phyloP scores from a whole-genome alignment of 768 basidiomycete species.

The Hortiboletus flavorubellus region DNA sequence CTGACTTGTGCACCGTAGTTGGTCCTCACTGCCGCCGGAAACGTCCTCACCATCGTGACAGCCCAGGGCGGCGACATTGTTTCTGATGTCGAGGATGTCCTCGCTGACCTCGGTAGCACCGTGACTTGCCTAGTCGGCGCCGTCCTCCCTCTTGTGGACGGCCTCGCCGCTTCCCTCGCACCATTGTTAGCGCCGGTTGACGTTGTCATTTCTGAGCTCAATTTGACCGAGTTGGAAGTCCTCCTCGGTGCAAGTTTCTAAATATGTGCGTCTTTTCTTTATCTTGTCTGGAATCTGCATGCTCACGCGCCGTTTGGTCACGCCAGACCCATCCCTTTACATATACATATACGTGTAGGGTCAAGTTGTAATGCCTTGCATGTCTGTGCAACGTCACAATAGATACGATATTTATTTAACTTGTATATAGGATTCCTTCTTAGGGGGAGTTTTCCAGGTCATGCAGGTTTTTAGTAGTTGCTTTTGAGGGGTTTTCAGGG shows the following conservation, averaged over 20 bases:
- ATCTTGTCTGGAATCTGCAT: too few relatives aligned
- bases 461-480: too few relatives aligned
- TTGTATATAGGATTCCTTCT: too few relatives aligned
- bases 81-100: neutral
- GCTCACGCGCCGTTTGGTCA: too few relatives aligned
- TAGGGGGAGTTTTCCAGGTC: too few relatives aligned
- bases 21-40: constrained; percentile 26
- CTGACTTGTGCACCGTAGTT: constrained; percentile 13
- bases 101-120: constrained; percentile 15
- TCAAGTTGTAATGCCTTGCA: too few relatives aligned
- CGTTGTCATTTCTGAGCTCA: constrained; percentile 22
- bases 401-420: too few relatives aligned
- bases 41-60: constrained; percentile 19
- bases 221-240: constrained; percentile 17
- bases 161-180: constrained; percentile 21
- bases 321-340: too few relatives aligned
- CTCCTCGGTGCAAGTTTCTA: constrained; percentile 22
- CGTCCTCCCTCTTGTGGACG: constrained; percentile 16
- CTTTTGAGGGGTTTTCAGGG: too few relatives aligned
- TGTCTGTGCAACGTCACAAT: too few relatives aligned
- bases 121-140: constrained; percentile 19
- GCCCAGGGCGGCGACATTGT: neutral
- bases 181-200: constrained; percentile 19
- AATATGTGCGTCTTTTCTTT: neutral
- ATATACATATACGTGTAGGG: too few relatives aligned